phyloP scores from a whole-genome alignment of 345 rosid genomes.

The Cardamine chenopodiifolia region DNA sequence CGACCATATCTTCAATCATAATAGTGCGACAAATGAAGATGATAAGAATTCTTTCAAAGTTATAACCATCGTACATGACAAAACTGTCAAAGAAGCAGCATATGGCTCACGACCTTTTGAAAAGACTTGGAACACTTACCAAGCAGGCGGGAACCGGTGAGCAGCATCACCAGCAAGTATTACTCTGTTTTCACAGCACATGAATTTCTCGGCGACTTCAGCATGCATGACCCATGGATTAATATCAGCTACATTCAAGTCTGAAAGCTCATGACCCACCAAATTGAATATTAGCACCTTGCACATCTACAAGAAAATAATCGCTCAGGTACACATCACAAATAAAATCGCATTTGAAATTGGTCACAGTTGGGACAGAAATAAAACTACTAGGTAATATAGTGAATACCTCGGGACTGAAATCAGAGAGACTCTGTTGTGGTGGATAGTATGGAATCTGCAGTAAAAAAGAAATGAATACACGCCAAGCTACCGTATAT shows the following conservation, averaged over 20 bases:
- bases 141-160: slow-evolving; percentile 95
- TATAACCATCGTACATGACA: slow-evolving; percentile 4
- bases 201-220: slow-evolving; percentile 86
- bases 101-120: background rate
- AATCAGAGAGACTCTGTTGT: slow-evolving; percentile 79
- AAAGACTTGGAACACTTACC: slow-evolving; percentile 54
- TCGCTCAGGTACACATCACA: slow-evolving; percentile 45
- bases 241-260: slow-evolving; percentile 69
- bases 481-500: background rate
- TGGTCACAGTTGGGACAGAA: slow-evolving; percentile 8
- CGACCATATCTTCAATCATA: background rate
- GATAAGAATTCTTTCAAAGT: background rate
- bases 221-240: slow-evolving; percentile 99
- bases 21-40: background rate
- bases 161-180: slow-evolving; percentile 96
- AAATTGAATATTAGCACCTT: slow-evolving; percentile 70
- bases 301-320: slow-evolving; percentile 73
- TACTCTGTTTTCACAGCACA: slow-evolving; percentile 58
- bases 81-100: slow-evolving; percentile 10
- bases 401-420: slow-evolving; percentile 63
- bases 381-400: background rate
- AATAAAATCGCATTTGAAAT: background rate
- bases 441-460: slow-evolving; percentile 96
- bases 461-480: slow-evolving; percentile 22
- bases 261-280: slow-evolving; percentile 87